phyloP scores from a whole-genome alignment of 2,329 filamentous ascomycete species.

The Madurella mycetomatis region DNA sequence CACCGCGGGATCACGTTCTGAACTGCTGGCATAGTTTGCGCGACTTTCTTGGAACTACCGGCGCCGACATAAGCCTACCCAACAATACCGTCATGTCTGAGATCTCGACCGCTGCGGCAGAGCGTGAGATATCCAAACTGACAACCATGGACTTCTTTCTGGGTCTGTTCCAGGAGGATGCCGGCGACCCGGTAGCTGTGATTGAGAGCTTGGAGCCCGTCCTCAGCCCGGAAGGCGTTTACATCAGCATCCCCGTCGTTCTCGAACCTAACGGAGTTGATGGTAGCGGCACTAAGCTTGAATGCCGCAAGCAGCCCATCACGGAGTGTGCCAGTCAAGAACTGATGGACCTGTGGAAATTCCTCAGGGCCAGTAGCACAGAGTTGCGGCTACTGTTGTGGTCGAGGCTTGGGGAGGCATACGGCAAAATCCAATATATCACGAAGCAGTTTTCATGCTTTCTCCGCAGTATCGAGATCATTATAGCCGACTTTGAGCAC shows the following conservation, averaged over 20 bases:
- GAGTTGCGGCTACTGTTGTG: constrained; percentile 83
- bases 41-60: constrained; percentile 43
- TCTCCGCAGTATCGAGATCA: constrained; percentile 78
- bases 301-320: constrained; percentile 37
- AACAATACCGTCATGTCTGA: constrained; percentile 90
- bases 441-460: constrained; percentile 88
- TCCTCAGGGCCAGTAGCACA: constrained; percentile 74
- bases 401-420: constrained; percentile 86
- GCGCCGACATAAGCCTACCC: constrained; percentile 55
- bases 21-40: constrained; percentile 56
- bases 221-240: constrained; percentile 65
- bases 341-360: constrained; percentile 76
- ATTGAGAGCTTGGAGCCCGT: constrained; percentile 93
- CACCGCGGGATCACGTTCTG: constrained; percentile 52
- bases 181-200: constrained; percentile 73
- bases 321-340: constrained; percentile 51
- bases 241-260: constrained; percentile 28
- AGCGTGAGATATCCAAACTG: constrained; percentile 85
- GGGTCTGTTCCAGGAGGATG: constrained; percentile 78
- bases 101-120: constrained; percentile 75
- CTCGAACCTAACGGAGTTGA: constrained; percentile 17
- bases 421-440: constrained; percentile 74
- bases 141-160: constrained; percentile 97
- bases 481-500: constrained; percentile 58
- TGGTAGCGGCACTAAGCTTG: constrained; percentile 22